These are phyloP conservation scores for Epichloe amarillans DNA, from an alignment of 2,329 filamentous ascomycete species.

Conservation along the genomic window DNA sequence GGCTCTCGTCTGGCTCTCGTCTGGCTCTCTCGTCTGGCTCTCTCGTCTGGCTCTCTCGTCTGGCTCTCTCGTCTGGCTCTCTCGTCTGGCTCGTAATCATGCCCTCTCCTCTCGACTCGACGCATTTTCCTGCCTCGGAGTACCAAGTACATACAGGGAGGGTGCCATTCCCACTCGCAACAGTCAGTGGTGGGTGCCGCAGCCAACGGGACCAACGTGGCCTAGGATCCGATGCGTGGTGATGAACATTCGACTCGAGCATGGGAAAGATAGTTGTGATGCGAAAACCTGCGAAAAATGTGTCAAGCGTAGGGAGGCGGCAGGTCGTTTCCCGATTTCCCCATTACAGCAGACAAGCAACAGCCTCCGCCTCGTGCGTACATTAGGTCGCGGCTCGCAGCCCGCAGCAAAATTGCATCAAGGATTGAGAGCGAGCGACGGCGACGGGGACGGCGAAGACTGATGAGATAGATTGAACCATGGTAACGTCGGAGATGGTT, in stretches of 20 bases:
- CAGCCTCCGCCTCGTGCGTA: not conserved
- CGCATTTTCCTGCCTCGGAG: not conserved
- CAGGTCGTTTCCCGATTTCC: not conserved
- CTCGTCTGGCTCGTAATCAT: not conserved
- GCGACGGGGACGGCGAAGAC: no score
- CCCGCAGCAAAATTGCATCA: not conserved
- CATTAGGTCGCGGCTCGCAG: not conserved
- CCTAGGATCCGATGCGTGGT: not conserved
- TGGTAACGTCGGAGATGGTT: not conserved
- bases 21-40: not conserved
- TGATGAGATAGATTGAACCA: no score
- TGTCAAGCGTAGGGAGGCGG: not conserved
- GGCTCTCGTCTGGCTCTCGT: not conserved
- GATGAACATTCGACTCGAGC: not conserved
- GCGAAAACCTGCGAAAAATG: not conserved
- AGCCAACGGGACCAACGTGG: not conserved
- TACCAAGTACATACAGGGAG: not conserved
- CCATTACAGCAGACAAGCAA: not conserved
- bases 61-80: not conserved
- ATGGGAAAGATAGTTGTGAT: not conserved
- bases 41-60: not conserved
- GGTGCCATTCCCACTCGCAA: no score
- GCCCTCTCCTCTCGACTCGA: not conserved
- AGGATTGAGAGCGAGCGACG: no score
- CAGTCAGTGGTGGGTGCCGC: not conserved